Base-by-base conservation (phyloP, 257 asterid species). In the Solanum etuberosum region DNA sequence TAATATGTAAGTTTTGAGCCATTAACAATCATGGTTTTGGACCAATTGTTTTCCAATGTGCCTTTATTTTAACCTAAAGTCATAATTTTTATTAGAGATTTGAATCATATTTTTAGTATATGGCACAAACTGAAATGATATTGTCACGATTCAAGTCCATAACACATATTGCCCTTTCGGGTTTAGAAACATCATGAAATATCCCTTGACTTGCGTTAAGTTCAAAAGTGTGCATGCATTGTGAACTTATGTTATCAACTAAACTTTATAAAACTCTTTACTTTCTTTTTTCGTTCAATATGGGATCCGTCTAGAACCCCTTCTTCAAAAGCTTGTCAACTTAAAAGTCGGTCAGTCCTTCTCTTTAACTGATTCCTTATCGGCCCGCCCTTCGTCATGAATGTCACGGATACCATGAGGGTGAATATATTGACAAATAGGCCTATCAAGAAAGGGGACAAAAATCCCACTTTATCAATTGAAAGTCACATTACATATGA, bases 401-500 rank as follows among this genome's bases (percentile, higher is more conserved):
- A 7, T 5, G 7, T 65, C 35, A 27, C 2, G 3, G 3, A 14
- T 32, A 9, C 46, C 46, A 72, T 34, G 29, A 32, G 9, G 46
- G 48, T 35, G 43, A 82, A 51, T 31, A 31, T 57, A 48, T 83
- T 83, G 51, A 57, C 16, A 37, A 27, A 37, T 83, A 20, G 48
- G 35, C 68, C 65, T 81, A 42, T 27, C 42, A 81, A 81, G 42
- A 48, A 25, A 81, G 5, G 70, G 61, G 85, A 81, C 40, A 81
- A 27, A 43, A n/a, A 34, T 48, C 40, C 42, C 21, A 51, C 34
- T 83, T 61, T 31, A 54, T 29, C 4, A 54, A 23, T 4, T 82
- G 88, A 86, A 61, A 57, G 78, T 51, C 32, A 88, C 90, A 72
- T 88, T 87, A 85, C 88, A 84, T 82, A 84, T 68, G 65, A 63